Percentiles rank a stretch among this genome's conserved stretches.
These are phyloP conservation scores for Extremus antarcticus DNA, from an alignment of 495 filamentous ascomycete species.

Conservation along the genomic window DNA sequence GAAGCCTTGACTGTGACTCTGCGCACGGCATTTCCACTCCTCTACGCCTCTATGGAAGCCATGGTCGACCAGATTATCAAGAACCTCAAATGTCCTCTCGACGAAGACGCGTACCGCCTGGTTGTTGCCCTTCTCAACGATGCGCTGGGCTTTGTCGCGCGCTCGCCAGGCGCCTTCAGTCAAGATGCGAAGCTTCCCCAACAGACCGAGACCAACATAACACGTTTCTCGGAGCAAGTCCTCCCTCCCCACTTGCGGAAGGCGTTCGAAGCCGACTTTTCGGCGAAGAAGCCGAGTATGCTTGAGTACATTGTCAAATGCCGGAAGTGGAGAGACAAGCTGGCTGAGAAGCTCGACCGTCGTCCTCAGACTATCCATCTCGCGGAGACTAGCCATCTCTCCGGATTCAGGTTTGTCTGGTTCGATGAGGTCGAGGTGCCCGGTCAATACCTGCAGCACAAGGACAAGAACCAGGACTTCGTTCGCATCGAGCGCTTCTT, in stretches of 20 bases:
- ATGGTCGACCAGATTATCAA: slow-evolving; percentile 99
- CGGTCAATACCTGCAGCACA: slow-evolving; percentile 90
- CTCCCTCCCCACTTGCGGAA: slow-evolving; percentile 83
- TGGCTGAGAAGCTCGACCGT: slow-evolving; percentile 96
- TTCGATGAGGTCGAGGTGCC: slow-evolving; percentile 98
- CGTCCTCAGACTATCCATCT: slow-evolving; percentile 55
- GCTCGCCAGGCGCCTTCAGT: slow-evolving; percentile 72
- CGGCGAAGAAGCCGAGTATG: slow-evolving; percentile 86
- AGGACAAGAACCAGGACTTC: slow-evolving; percentile 98
- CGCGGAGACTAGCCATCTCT: slow-evolving; percentile 75
- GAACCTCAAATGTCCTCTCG: slow-evolving; percentile 95
- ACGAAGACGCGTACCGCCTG: slow-evolving; percentile 96
- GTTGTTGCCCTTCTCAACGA: slow-evolving; percentile 96
- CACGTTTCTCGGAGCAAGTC: slow-evolving; percentile 90
- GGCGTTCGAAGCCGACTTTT: slow-evolving; percentile 93
- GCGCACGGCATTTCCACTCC: slow-evolving; percentile 90
- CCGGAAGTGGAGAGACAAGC: slow-evolving; percentile 91
- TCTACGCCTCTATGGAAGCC: slow-evolving; percentile 96
- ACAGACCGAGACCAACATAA: slow-evolving; percentile 91
- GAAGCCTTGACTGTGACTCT: slow-evolving; percentile 90
- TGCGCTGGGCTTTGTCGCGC: slow-evolving; percentile 75
- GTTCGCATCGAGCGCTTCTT: slow-evolving; percentile 93
- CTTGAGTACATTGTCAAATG: slow-evolving; percentile 95
- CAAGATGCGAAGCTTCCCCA: slow-evolving; percentile 81
- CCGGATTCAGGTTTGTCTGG: slow-evolving; percentile 92